Base-by-base conservation (phyloP, 768 basidiomycete species). In the Clitopilus passeckerianus region DNA sequence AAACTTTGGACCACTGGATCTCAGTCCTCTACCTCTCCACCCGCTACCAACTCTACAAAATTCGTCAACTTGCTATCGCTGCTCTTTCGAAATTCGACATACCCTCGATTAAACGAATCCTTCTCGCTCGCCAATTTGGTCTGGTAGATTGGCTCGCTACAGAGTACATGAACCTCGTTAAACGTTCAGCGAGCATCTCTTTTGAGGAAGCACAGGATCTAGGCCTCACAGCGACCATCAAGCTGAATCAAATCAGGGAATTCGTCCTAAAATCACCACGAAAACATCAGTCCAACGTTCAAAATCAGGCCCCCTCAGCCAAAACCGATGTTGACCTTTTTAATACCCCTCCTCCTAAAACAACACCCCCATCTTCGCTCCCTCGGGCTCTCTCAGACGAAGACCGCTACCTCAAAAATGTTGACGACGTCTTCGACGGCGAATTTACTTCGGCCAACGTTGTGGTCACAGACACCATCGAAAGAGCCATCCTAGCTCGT, bases 401-500 rank as follows among this genome's bases (percentile, higher is more conserved):
- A 7, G 34, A 35, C 15, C 15, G 34, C 44, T 20, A 9, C n/a
- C 18, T 6, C 18, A 46, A 46, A 46, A 46, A n/a, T n/a, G n/a
- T 46, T 6, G 44, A 46, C n/a, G 6, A 10, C 7, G 18, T n/a
- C 9, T 46, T 46, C 44, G 44, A 10, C 10, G n/a, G 7, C 8
- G 44, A 46, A 46, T 20, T 46, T 6, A 9, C 44, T n/a, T 7
- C 44, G 10, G 18, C 44, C 6, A 46, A 46, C 44, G 6, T 20
- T 6, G 12, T 46, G 9, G n/a, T 46, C 35, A 43, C n/a, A 16
- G 58, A 59, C 7, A 37, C 53, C 9, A 54, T 58, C 3, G 58
- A 56, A 8, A 46, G 57, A 30, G 30, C 60, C 6, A 24, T 58
- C 7, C 46, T 57, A 43, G 63, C 63, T 3, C 53, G 46, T 15